phyloP scores from a whole-genome alignment of 177 flowering plant genomes.

The Vitis hybrid region DNA sequence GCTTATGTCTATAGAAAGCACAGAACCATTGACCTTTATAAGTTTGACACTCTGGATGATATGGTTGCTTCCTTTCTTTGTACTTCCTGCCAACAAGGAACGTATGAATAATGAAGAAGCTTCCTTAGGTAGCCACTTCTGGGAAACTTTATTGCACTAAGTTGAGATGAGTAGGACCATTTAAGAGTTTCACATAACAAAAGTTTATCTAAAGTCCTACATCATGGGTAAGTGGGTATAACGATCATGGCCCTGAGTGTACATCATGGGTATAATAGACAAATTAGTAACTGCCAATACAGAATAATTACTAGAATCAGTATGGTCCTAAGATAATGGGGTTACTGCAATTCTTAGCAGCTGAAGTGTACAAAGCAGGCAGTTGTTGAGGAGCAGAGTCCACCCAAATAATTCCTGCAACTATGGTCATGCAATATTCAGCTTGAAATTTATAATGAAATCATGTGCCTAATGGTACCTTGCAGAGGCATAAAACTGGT shows the following conservation, averaged over 20 bases:
- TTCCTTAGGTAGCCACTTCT: neutral
- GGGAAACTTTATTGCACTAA: conserved; percentile 1
- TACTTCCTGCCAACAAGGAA: conserved; percentile 43
- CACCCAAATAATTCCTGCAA: neutral
- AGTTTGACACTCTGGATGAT: conserved; percentile 53
- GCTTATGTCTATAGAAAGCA: conserved; percentile 47
- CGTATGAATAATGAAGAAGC: neutral
- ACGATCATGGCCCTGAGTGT: neutral
- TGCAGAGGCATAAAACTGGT: conserved; percentile 50
- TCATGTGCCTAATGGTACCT: conserved; percentile 38
- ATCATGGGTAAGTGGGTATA: neutral
- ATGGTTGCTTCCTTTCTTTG: conserved; percentile 67
- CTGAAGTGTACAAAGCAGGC: neutral
- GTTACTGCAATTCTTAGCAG: neutral
- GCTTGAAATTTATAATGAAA: neutral
- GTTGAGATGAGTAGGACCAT: neutral
- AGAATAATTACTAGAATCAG: neutral
- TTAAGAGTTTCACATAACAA: neutral
- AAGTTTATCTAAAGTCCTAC: neutral
- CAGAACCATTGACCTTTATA: conserved; percentile 67
- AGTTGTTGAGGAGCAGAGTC: neutral
- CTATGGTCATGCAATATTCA: neutral
- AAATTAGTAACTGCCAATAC: no score
- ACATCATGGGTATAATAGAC: neutral
- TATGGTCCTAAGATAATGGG: neutral